These are phyloP conservation scores for Adansonia digitata DNA, from an alignment of 345 rosid species.

Conservation along the genomic window DNA sequence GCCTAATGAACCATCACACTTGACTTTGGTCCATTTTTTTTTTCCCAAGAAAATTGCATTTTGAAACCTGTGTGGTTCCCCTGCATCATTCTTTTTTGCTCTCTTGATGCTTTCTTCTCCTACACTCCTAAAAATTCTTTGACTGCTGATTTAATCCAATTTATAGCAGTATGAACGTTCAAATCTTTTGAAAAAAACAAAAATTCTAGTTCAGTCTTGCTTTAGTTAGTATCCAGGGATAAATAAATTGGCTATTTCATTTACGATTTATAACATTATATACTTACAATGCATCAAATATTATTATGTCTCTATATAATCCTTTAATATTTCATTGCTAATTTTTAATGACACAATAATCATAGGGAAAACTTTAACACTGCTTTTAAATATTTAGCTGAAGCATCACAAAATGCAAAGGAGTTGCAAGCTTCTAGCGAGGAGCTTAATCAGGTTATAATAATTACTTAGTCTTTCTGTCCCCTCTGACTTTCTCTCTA, in stretches of 20 bases:
- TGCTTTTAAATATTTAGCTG: too few species aligned
- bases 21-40: too few species aligned
- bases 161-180: not conserved
- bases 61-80: not conserved
- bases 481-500: too few species aligned
- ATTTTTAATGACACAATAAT: not conserved
- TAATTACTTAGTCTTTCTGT: too few species aligned
- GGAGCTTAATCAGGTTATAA: not conserved
- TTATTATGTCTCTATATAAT: not conserved
- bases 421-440: not conserved
- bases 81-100: too few species aligned
- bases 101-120: too few species aligned
- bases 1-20: too few species aligned
- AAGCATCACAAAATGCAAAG: not conserved
- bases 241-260: not conserved
- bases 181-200: not conserved
- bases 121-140: not conserved
- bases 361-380: too few species aligned
- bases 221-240: not conserved
- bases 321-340: not conserved
- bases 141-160: not conserved
- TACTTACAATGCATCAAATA: not conserved
- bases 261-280: not conserved
- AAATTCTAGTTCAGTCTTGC: not conserved
- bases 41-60: too few species aligned